Conservation (phyloP, 352 stramenopile species). For the Stramenopiles sp. region DNA sequence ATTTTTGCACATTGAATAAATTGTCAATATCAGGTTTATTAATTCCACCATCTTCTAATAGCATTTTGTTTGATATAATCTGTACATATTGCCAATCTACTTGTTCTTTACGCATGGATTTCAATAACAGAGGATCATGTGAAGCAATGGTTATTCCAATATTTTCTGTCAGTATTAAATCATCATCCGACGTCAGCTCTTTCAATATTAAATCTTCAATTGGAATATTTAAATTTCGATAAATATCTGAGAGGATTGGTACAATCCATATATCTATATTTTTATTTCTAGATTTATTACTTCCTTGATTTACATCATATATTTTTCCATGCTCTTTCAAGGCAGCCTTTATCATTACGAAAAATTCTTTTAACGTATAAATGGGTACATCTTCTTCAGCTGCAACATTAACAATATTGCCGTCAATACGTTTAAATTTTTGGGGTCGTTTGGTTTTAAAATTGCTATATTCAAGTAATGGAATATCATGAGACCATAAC, state of each 20-base stretch:
- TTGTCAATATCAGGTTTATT: background rate
- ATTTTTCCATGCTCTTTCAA: no score
- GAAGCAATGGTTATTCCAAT: background rate
- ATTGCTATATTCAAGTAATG: background rate
- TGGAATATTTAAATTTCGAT: no score
- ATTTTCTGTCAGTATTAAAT: no score
- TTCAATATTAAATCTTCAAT: no score
- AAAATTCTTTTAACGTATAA: background rate
- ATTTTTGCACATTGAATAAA: background rate
- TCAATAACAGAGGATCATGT: background rate
- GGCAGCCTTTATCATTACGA: no score
- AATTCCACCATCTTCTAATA: background rate
- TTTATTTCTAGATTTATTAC: background rate
- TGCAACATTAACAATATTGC: background rate
- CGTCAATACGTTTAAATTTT: background rate
- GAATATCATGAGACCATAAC: background rate
- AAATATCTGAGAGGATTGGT: background rate
- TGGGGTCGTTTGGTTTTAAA: background rate
- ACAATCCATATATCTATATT: background rate
- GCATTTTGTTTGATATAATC: background rate
- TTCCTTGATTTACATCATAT: no score
- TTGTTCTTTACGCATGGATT: background rate
- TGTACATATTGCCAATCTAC: background rate
- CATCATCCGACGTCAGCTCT: no score
- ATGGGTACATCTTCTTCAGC: background rate